Evolutionary conservation across 2,329 filamentous ascomycete genomes (phyloP), one percentile per base, ranked within the genome.

Genomic region (Lomentospora prolificans): DNA sequence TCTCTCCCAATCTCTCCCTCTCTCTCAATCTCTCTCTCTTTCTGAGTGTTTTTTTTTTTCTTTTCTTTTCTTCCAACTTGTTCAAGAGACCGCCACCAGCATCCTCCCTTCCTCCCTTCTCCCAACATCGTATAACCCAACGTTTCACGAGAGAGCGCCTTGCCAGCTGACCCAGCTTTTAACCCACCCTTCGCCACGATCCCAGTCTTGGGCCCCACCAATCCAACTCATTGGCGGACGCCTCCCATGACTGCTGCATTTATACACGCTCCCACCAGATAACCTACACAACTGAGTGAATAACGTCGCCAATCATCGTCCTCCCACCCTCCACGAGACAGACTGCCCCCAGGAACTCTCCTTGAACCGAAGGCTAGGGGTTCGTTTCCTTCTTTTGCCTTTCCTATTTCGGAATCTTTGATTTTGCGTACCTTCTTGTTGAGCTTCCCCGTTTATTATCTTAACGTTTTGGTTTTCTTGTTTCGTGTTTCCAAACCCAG

Each of bases 271-370:
- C 44, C 30, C n/a, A 19, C 44, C 44, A 48, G 24, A 19, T 48
- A 19, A 10, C 7, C 24, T 48, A 22, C 17, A 48, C 17, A 17
- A 48, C 17, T 10, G 17, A 48, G 6, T 17, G 10, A 22, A 22
- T 25, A 48, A 12, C 44, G 28, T 52, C 19, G 50, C 50, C 50
- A 52, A 52, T 52, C 50, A 52, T 12, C 25, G n/a, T 33, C 31
- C 50, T 12, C 14, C n/a, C 27, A 33, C 12, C 8, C 50, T 19
- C 19, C 50, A 52, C 50, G 50, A 30, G 50, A 52, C 27, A n/a
- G 36, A n/a, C 36, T 17, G n/a, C 19, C n/a, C 36, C 19, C n/a
- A 41, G n/a, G 36, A 41, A 41, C 36, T 41, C 3, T 41, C 36
- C n/a, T 19, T 41, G 36, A 41, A 41, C 19, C n/a, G 12, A 41